Evolutionary conservation across 2,329 filamentous ascomycete species (phyloP).

Genomic region (Fusarium coicis): DNA sequence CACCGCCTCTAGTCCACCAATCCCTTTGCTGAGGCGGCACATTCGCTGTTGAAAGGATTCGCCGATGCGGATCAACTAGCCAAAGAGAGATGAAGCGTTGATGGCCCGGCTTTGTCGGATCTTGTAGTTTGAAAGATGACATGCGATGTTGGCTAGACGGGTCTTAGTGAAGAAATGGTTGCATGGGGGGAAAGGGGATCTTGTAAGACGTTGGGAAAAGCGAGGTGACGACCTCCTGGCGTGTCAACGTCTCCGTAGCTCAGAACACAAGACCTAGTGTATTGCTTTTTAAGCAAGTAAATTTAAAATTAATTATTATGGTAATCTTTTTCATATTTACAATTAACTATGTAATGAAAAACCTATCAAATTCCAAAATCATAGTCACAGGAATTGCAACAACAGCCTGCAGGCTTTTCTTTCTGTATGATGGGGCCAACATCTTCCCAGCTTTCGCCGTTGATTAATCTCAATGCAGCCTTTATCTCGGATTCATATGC

Average conservation of each 20-base stretch:
- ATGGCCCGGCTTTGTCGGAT: background rate
- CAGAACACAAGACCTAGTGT: background rate
- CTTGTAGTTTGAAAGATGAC: background rate
- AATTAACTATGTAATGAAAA: too few species aligned
- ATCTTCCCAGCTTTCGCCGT: too few species aligned
- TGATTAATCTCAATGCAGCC: too few species aligned
- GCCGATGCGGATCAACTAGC: background rate
- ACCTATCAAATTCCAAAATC: too few species aligned
- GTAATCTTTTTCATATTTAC: too few species aligned
- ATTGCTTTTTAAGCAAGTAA: too few species aligned
- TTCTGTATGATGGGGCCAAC: too few species aligned
- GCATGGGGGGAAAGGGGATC: accelerated
- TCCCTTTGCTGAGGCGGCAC: background rate
- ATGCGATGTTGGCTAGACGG: background rate
- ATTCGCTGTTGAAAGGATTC: background rate
- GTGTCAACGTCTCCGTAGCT: background rate
- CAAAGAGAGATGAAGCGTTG: background rate
- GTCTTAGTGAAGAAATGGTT: accelerated
- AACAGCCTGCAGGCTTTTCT: too few species aligned
- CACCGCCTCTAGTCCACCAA: background rate
- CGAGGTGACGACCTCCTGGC: background rate
- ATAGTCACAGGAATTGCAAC: too few species aligned
- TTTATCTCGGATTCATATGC: too few species aligned
- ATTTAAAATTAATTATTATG: too few species aligned
- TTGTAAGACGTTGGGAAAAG: slow-evolving; percentile 4